Evolutionary conservation across 2,329 filamentous ascomycete genomes (phyloP).

Genomic region (Calonectria pseudoturangicola): DNA sequence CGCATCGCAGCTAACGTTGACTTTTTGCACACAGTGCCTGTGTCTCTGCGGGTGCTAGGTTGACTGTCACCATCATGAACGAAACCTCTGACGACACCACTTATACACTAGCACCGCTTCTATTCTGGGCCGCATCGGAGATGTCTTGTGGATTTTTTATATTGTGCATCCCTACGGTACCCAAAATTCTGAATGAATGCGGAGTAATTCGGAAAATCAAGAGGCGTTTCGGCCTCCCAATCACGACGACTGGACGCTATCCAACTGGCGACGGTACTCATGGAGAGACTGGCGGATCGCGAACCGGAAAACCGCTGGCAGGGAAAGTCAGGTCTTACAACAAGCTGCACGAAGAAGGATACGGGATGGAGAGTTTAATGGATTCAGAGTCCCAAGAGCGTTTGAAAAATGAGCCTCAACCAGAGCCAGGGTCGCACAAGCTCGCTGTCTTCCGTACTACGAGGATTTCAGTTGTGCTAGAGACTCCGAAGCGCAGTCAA

Average conservation of each 20-base stretch:
- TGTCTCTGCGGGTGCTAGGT: constrained; percentile 2
- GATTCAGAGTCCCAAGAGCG: background rate
- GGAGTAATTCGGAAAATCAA: background rate
- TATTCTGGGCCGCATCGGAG: background rate
- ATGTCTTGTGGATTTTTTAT: constrained; percentile 3
- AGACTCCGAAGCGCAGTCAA: background rate
- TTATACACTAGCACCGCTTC: background rate
- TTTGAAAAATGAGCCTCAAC: background rate
- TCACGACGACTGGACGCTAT: background rate
- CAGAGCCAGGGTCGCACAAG: background rate
- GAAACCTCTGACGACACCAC: background rate
- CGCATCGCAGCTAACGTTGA: background rate
- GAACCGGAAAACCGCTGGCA: background rate
- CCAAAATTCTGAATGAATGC: background rate
- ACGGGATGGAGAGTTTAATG: background rate
- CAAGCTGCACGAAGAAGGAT: background rate
- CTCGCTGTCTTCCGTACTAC: background rate
- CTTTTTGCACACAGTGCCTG: background rate
- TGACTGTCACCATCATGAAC: background rate
- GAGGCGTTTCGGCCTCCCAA: background rate
- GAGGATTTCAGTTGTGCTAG: background rate
- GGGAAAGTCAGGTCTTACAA: background rate
- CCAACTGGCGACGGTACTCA: background rate
- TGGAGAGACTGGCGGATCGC: background rate
- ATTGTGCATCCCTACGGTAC: background rate